Conservation (phyloP, 2,329 filamentous ascomycete species). For the Helotiales sp. region DNA sequence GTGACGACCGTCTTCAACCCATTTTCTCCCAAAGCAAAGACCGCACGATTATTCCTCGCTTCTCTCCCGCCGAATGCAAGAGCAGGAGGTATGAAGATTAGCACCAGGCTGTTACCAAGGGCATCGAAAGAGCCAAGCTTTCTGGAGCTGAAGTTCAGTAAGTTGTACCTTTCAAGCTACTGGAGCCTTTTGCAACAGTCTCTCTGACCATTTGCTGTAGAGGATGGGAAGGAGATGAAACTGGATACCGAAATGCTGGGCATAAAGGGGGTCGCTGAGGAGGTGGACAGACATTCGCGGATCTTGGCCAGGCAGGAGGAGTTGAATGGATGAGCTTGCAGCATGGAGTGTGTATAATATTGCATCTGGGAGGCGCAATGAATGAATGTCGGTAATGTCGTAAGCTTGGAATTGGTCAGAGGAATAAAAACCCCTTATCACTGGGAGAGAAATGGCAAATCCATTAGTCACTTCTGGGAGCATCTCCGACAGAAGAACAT, state of each 20-base stretch:
- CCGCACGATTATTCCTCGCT: slow-evolving; percentile 85
- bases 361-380: slow-evolving; percentile 32
- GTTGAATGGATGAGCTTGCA: slow-evolving; percentile 49
- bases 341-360: slow-evolving; percentile 11
- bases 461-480: background rate
- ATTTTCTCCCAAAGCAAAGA: slow-evolving; percentile 76
- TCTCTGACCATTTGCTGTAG: slow-evolving; percentile 43
- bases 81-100: slow-evolving; percentile 69
- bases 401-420: background rate
- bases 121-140: slow-evolving; percentile 66
- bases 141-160: slow-evolving; percentile 85
- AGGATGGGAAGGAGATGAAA: slow-evolving; percentile 89
- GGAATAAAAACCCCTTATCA: background rate
- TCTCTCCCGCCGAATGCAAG: slow-evolving; percentile 80
- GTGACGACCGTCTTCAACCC: slow-evolving; percentile 89
- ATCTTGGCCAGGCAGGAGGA: slow-evolving; percentile 80
- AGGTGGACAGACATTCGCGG: slow-evolving; percentile 88
- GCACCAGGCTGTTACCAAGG: slow-evolving; percentile 73
- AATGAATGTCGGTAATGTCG: slow-evolving; percentile 1
- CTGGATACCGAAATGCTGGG: slow-evolving; percentile 79
- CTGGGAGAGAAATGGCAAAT: background rate
- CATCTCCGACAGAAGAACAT: too few relatives aligned
- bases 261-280: slow-evolving; percentile 83
- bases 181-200: background rate
- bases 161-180: slow-evolving; percentile 24